Base-by-base conservation (phyloP, 257 asterid species). In the Leonotis leonurus region DNA sequence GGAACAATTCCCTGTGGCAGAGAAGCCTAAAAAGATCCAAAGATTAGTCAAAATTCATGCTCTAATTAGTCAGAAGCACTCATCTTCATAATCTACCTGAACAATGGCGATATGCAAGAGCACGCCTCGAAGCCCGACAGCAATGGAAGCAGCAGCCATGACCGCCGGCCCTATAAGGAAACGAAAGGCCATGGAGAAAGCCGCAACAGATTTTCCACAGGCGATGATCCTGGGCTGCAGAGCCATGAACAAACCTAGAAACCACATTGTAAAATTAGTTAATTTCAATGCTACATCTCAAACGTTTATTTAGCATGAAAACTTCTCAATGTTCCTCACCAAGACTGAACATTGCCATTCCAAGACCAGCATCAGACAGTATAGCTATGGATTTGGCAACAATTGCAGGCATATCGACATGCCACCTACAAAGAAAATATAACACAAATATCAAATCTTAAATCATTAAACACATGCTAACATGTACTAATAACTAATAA, bases 261-360 rank as follows among this genome's bases (percentile, higher is more conserved):
- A 45, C 32, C 20, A 51, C 52, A 35, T 4, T 6, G n/a, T 13
- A 46, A 36, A 11, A 44, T 41, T 7, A 66, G 16, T 36, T 14
- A 14, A n/a, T n/a, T 7, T 27, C 1, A 39, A 46, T n/a, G 40
- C 7, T 1, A 18, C n/a, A n/a, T 3, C n/a, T 17, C 4, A 10
- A 21, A 26, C n/a, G n/a, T n/a, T n/a, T 5, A 16, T 1, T 22
- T 36, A 10, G 11, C 8, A 68, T 6, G 27, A 57, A 41, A 16
- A 41, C n/a, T 5, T 7, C 20, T 1, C 18, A 36, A 8, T 5
- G 13, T 41, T 20, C 1, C 59, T 30, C 64, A 85, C 94, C 94
- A 9, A 85, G 89, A 69, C 94, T 85, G 66, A 85, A 85, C 94
- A 85, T 85, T 1, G 94, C 94, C 94, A 85, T 85, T 58, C 94